phyloP scores from a whole-genome alignment of 2,329 filamentous ascomycete species.

The Acrodontium crateriforme region DNA sequence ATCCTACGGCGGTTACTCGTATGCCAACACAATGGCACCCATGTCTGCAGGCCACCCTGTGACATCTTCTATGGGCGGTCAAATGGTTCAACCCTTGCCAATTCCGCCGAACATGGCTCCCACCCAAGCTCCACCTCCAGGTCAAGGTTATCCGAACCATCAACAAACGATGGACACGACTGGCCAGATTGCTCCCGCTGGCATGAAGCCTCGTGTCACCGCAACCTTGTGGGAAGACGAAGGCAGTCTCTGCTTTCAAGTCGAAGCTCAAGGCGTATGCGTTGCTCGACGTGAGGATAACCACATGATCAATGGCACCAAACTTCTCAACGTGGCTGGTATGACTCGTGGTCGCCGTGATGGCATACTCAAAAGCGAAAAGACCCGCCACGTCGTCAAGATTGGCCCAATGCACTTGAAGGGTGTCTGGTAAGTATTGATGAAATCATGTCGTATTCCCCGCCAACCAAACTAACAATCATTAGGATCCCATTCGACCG shows the following conservation, averaged over 20 bases:
- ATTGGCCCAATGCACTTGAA: slow-evolving; percentile 99
- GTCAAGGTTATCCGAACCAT: slow-evolving; percentile 9
- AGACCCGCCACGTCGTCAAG: slow-evolving; percentile 91
- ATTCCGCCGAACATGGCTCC: slow-evolving; percentile 18
- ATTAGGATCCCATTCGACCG: slow-evolving; percentile 91
- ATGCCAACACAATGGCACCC: slow-evolving; percentile 66
- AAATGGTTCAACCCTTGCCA: slow-evolving; percentile 47
- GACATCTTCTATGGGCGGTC: slow-evolving; percentile 53
- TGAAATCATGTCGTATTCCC: too few species aligned
- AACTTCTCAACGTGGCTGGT: slow-evolving; percentile 88
- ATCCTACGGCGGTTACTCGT: slow-evolving; percentile 53
- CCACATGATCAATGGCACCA: slow-evolving; percentile 98
- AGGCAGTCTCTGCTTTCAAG: slow-evolving; percentile 92
- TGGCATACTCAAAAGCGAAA: slow-evolving; percentile 95
- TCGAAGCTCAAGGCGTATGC: slow-evolving; percentile 90
- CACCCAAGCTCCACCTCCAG: slow-evolving; percentile 8
- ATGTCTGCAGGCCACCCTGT: slow-evolving; percentile 56
- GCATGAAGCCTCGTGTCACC: slow-evolving; percentile 92
- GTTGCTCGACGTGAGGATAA: slow-evolving; percentile 93
- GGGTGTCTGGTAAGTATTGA: slow-evolving; percentile 78
- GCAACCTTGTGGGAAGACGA: slow-evolving; percentile 98
- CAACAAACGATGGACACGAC: slow-evolving; percentile 58
- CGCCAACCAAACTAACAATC: slow-evolving; percentile 5
- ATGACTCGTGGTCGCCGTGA: slow-evolving; percentile 95
- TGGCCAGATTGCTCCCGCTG: slow-evolving; percentile 82